Evolutionary conservation across 139 green algal species (phyloP), one percentile per base, ranked within the genome.

Genomic region (Zygnema cylindricum): DNA sequence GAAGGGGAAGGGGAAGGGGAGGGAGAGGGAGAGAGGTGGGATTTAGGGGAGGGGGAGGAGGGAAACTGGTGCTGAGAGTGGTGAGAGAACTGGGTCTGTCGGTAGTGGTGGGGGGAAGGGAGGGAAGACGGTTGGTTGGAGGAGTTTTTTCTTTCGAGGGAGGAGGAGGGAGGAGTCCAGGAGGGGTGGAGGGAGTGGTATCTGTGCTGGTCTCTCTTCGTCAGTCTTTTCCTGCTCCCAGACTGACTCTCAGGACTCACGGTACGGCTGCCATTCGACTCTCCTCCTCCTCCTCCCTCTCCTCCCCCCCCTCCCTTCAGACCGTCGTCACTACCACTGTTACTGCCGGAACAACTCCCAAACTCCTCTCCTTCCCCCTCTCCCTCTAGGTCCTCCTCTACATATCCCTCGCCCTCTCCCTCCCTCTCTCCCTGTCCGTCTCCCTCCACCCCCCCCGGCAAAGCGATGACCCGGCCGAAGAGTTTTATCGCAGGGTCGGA

Each of bases 311-410:
- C 21, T 16, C 38, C 71, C 36, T 11, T 11, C 7, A 16, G 55
- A 3, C 7, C 38, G 69, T 7, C 33, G 11, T 77, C 81, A 87
- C 81, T 87, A 2, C 38, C 36, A 7, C 38, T 84, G 69, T 87
- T 87, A 7, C 38, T 84, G 57, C 81, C 81, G 22, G 81, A 87
- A n/a, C 55, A 87, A 55, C 38, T 84, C 35, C 81, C 81, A 78
- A 42, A 16, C 32, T 79, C 81, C 38, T 87, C 81, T 16, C 7
- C 71, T 16, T 16, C 36, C 11, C 71, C 71, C 7, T 79, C 71
- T 40, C 16, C 38, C 7, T 79, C 71, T n/a, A 43, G 7, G 38
- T 7, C 16, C 49, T 63, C 49, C 16, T 63, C 49, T 25, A 25
- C 49, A 63, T 63, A 7, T 7, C 16, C 49, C 7, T 63, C 49